Evolutionary conservation across 176 grass and related monocot genomes (phyloP).

Genomic region (Oryza glaberrima): DNA sequence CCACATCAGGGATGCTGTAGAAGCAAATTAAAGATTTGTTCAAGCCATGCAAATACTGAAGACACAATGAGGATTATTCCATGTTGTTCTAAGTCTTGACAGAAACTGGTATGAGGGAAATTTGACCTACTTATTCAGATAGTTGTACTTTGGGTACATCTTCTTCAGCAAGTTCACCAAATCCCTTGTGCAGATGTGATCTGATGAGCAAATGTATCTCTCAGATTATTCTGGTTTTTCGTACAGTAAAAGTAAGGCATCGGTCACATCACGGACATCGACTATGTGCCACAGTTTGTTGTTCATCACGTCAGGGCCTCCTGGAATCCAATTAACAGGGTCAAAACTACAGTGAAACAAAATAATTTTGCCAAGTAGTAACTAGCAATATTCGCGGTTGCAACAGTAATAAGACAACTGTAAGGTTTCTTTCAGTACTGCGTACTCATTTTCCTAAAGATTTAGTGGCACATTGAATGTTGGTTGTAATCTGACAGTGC

Average conservation of each 20-base stretch:
- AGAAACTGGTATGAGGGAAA: neutral
- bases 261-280: conserved; percentile 60
- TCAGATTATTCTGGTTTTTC: conserved; percentile 47
- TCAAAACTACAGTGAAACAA: neutral
- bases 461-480: neutral
- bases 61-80: neutral
- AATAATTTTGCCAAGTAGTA: neutral
- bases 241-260: conserved; percentile 53
- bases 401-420: neutral
- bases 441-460: neutral
- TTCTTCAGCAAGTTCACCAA: conserved; percentile 58
- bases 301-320: conserved; percentile 35
- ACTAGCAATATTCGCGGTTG: neutral
- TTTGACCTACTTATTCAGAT: conserved; percentile 34
- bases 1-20: conserved; percentile 26
- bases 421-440: neutral
- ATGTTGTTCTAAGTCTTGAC: neutral
- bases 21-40: neutral
- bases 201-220: conserved; percentile 47
- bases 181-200: conserved; percentile 29
- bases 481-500: neutral
- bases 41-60: neutral
- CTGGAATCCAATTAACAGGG: conserved; percentile 30
- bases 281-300: conserved; percentile 52
- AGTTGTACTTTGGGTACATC: conserved; percentile 43